Percentiles rank a stretch among this genome's conserved stretches.
phyloP scores from a whole-genome alignment of 192 early-diverging fungal genomes.

The Podila epicladia region DNA sequence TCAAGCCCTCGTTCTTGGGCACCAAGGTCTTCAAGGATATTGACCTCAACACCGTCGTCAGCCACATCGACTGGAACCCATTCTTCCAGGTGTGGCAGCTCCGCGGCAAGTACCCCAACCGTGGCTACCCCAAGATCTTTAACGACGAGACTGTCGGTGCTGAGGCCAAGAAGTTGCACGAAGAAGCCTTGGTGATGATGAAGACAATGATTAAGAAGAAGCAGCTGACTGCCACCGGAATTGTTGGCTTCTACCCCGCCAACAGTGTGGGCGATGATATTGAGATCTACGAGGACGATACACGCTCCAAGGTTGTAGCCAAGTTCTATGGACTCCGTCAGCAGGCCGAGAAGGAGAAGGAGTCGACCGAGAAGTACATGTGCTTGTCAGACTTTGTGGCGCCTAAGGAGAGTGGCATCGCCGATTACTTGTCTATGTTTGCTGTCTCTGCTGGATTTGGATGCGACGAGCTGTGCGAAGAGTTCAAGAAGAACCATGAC shows the following conservation, averaged over 20 bases:
- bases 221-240: conserved; percentile 75
- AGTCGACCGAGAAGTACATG: conserved; percentile 85
- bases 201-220: conserved; percentile 82
- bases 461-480: conserved; percentile 84
- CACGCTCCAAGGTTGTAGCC: conserved; percentile 67
- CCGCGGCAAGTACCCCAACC: conserved; percentile 95
- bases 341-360: conserved; percentile 66
- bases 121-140: conserved; percentile 97
- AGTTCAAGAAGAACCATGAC: conserved; percentile 84
- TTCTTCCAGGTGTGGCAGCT: conserved; percentile 99
- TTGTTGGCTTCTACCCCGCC: conserved; percentile 91
- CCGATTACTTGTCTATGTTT: conserved; percentile 92
- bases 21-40: conserved; percentile 80
- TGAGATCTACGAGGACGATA: conserved; percentile 81
- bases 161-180: conserved; percentile 90
- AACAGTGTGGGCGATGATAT: conserved; percentile 93
- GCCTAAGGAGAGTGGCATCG: conserved; percentile 74
- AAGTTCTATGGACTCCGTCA: conserved; percentile 87
- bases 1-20: conserved; percentile 86
- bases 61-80: conserved; percentile 98
- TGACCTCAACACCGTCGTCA: conserved; percentile 77
- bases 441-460: conserved; percentile 93
- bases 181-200: conserved; percentile 87
- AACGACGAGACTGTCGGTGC: conserved; percentile 92
- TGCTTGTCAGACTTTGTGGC: conserved; percentile 94